Evolutionary conservation across 2,329 filamentous ascomycete species (phyloP).

Genomic region (Monilinia fructicola): DNA sequence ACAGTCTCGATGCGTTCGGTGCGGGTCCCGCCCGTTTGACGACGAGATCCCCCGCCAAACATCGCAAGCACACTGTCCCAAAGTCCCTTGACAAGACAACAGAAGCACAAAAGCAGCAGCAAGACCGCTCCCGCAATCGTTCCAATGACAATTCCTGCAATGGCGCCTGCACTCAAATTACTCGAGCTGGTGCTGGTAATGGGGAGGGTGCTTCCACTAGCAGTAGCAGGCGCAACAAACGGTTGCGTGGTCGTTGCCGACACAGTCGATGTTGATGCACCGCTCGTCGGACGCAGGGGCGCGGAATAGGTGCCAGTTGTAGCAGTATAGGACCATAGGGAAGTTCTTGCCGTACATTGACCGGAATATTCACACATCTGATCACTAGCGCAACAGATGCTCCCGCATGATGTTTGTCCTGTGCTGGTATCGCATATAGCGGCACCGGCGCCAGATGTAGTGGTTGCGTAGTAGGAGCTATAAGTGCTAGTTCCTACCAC

Average conservation of each 20-base stretch:
- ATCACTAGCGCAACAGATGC: conserved; percentile 67
- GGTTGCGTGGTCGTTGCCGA: conserved; percentile 49
- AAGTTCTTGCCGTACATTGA: conserved; percentile 31
- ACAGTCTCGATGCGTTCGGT: conserved; percentile 57
- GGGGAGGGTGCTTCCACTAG: conserved; percentile 45
- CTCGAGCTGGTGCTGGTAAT: conserved; percentile 28
- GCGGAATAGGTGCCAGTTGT: conserved; percentile 39
- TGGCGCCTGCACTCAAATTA: conserved; percentile 67
- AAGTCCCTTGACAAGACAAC: conserved; percentile 64
- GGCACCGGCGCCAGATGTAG: conserved; percentile 35
- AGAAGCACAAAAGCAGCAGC: conserved; percentile 71
- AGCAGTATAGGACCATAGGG: conserved; percentile 42
- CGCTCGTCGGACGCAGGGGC: conserved; percentile 54
- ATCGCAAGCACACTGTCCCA: conserved; percentile 60
- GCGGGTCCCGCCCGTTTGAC: conserved; percentile 39
- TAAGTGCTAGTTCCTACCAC: conserved; percentile 55
- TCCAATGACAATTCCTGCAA: conserved; percentile 79
- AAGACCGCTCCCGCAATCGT: conserved; percentile 65
- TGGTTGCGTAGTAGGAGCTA: conserved; percentile 26
- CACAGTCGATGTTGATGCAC: conserved; percentile 55
- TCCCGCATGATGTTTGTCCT: conserved; percentile 62
- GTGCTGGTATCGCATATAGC: conserved; percentile 53
- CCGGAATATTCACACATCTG: conserved; percentile 59
- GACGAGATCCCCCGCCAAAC: conserved; percentile 58
- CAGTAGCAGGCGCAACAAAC: conserved; percentile 54